Base-by-base conservation (phyloP, 805 yeast genomes). In the Kodamaea lidongshanica region DNA sequence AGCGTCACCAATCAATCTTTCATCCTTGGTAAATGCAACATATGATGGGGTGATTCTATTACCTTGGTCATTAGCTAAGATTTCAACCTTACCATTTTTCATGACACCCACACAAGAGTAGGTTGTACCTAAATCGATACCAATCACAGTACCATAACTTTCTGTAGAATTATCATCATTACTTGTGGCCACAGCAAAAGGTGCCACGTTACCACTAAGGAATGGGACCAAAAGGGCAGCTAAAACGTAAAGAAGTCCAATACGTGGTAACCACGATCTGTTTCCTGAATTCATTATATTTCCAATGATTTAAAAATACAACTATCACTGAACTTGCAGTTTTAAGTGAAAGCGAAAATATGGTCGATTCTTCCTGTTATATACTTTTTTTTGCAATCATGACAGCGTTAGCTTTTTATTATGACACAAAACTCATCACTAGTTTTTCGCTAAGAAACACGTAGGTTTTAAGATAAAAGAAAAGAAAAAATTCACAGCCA, bases 21-120 rank as follows among this genome's bases (percentile, higher is more conserved):
- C 96, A 34, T 82, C 75, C 46, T 82, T 92, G 32, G 95, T 84
- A 71, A 87, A 87, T 24, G 95, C 95, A 34, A 88, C 96, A 58
- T 81, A 88, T 18, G 96, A 88, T 35, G 96, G 96, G 35, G 96
- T 88, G 38, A 88, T 87, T 74, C 96, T 85, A 77, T 87, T 87
- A 78, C 96, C 96, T 72, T 87, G 96, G 64, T 88, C 96, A 61
- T 87, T 87, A 53, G 96, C 95, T 57, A 87, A 83, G 62, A 87
- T 88, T 67, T 88, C 96, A 32, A 88, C 96, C 58, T 83, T 74
- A 48, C 89, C 94, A 56, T 83, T 83, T 51, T 86, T 72, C 72
- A 86, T 86, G 56, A 86, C 94, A 50, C 95, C 96, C 41, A 87
- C 96, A 77, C 96, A 87, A 30, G 95, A 86, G 71, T 86, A 86